Conservation (phyloP, 2,329 filamentous ascomycete species). For the Aspergillus terreus region DNA sequence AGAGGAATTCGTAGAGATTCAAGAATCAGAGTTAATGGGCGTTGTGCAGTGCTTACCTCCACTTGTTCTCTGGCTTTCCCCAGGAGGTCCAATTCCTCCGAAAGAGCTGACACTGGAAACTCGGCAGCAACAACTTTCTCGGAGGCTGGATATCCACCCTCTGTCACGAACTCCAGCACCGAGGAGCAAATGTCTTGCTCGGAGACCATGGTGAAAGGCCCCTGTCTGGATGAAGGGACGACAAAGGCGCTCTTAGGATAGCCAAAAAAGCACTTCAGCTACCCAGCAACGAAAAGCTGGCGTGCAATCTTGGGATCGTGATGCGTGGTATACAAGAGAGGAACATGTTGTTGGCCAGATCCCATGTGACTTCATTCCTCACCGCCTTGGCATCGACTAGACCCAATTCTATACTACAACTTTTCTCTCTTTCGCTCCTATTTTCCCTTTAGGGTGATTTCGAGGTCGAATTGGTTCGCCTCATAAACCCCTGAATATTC, state of each 20-base stretch:
- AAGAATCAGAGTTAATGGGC: neutral
- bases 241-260: neutral
- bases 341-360: constrained; percentile 3
- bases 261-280: neutral
- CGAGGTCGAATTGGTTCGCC: neutral
- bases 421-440: neutral
- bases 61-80: constrained; percentile 50
- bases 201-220: constrained; percentile 26
- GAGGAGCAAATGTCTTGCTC: constrained; percentile 52
- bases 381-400: constrained; percentile 13
- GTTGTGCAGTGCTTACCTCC: constrained; percentile 41
- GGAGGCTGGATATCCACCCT: constrained; percentile 54
- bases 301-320: neutral
- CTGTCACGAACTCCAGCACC: constrained; percentile 61
- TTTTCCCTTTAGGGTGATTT: neutral
- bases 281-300: neutral
- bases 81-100: constrained; percentile 49
- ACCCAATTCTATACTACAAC: neutral
- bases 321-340: neutral
- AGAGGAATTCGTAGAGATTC: neutral
- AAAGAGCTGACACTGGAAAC: constrained; percentile 47
- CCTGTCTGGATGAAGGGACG: neutral
- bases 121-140: constrained; percentile 54
- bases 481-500: neutral
- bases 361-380: constrained; percentile 30